A percentile compares a stretch with the other conserved stretches of the same genome.
These are phyloP conservation scores for Leishmania amazonensis DNA, from an alignment of 208 protist genomes.

Conservation along the genomic window DNA sequence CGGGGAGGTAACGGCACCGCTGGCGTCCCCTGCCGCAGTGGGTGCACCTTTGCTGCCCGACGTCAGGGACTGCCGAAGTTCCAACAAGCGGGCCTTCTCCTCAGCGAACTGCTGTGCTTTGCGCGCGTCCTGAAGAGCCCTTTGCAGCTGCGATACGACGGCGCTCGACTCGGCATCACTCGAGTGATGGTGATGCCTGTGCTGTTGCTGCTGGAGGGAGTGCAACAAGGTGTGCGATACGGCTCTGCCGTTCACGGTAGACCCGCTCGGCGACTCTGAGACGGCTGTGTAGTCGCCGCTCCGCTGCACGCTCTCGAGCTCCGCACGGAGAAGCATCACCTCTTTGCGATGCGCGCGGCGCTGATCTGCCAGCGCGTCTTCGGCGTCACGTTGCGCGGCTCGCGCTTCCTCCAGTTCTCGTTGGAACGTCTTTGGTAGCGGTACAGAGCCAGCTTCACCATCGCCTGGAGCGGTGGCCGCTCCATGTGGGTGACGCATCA, in stretches of 20 bases:
- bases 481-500: background rate
- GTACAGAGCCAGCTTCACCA: background rate
- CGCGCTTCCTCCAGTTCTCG: slow-evolving; percentile 13
- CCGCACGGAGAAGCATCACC: slow-evolving; percentile 19
- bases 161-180: background rate
- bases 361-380: slow-evolving; percentile 23
- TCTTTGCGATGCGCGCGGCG: slow-evolving; percentile 20
- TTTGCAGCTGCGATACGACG: slow-evolving; percentile 21
- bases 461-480: background rate
- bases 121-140: slow-evolving; percentile 21
- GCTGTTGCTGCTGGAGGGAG: slow-evolving; percentile 27
- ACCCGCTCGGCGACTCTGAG: background rate
- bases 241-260: background rate
- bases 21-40: background rate
- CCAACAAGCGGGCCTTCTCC: slow-evolving; percentile 34
- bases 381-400: slow-evolving; percentile 20
- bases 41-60: background rate
- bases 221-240: slow-evolving; percentile 18
- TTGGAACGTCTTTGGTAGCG: background rate
- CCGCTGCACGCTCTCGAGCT: slow-evolving; percentile 22
- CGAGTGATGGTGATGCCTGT: background rate
- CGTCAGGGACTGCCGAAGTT: slow-evolving; percentile 28
- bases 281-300: background rate
- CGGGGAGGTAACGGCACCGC: slow-evolving; percentile 19
- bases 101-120: slow-evolving; percentile 35